Percentiles rank a stretch among this genome's conserved stretches.
phyloP scores from a whole-genome alignment of 2,329 filamentous ascomycete species.

The Sarocladium strictum region DNA sequence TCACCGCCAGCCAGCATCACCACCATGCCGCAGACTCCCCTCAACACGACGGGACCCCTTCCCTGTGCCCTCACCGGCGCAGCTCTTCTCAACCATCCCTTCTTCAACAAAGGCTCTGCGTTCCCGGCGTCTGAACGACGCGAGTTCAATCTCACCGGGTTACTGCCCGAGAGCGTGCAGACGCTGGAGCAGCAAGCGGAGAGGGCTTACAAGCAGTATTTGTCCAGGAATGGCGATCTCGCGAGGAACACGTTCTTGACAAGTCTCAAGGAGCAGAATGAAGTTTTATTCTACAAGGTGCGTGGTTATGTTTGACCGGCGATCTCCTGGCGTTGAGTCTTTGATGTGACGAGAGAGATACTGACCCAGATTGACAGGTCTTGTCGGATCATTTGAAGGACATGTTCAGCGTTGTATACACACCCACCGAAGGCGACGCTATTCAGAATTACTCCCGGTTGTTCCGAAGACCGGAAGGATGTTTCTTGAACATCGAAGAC shows the following conservation, averaged over 20 bases:
- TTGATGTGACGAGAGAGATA: too few relatives aligned
- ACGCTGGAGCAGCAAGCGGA: constrained; percentile 70
- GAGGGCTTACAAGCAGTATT: constrained; percentile 78
- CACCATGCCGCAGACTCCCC: constrained; percentile 25
- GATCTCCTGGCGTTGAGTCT: too few relatives aligned
- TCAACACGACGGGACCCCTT: constrained; percentile 29
- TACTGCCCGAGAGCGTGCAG: constrained; percentile 68
- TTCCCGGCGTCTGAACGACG: constrained; percentile 65
- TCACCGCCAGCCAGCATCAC: too few relatives aligned
- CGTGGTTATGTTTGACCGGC: constrained; percentile 13
- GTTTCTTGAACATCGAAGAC: constrained; percentile 71
- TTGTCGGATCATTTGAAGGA: constrained; percentile 74
- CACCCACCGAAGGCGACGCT: constrained; percentile 82
- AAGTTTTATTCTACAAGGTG: constrained; percentile 73
- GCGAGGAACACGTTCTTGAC: constrained; percentile 87
- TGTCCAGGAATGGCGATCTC: constrained; percentile 53
- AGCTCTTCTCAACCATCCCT: constrained; percentile 29
- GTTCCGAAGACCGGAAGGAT: constrained; percentile 74
- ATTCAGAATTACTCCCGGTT: constrained; percentile 78
- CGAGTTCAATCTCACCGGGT: constrained; percentile 63
- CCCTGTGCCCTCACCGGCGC: constrained; percentile 30
- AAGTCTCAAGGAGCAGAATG: constrained; percentile 78
- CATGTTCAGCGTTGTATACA: constrained; percentile 89
- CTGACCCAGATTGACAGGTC: too few relatives aligned
- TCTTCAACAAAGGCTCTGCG: constrained; percentile 75